phyloP scores from a whole-genome alignment of 331 rosid species.

The Malus hybrid region DNA sequence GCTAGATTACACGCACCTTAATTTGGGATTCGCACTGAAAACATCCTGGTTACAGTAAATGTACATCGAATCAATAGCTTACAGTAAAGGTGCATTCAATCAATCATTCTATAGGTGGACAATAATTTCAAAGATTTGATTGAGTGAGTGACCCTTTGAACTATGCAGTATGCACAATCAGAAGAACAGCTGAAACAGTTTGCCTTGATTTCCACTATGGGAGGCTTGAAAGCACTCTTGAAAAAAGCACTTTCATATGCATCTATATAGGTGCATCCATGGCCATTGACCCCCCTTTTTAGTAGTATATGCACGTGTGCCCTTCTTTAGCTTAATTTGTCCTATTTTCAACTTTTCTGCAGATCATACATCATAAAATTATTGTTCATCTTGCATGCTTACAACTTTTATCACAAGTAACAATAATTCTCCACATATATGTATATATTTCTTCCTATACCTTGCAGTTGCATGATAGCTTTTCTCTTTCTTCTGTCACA shows the following conservation, averaged over 20 bases:
- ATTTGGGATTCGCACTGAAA: background rate
- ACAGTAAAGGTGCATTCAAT: background rate
- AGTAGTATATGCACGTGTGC: background rate
- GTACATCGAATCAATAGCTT: background rate
- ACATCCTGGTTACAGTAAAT: background rate
- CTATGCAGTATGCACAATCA: background rate
- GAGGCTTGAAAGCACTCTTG: background rate
- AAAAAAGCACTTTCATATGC: background rate
- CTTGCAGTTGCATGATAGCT: background rate
- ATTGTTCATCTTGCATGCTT: constrained; percentile 1
- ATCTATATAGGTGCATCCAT: background rate
- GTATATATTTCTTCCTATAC: no score
- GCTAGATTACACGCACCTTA: background rate
- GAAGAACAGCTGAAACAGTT: background rate
- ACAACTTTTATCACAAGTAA: no score
- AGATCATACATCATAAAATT: no score
- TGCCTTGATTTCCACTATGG: background rate
- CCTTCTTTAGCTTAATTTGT: background rate
- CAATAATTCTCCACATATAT: no score
- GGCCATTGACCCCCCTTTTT: no score
- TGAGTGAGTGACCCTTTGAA: background rate
- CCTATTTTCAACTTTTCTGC: no score
- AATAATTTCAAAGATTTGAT: background rate
- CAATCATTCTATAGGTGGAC: background rate
- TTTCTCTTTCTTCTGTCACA: background rate